phyloP scores from a whole-genome alignment of 108 stramenopile genomes.

The Cyclotella cryptica region DNA sequence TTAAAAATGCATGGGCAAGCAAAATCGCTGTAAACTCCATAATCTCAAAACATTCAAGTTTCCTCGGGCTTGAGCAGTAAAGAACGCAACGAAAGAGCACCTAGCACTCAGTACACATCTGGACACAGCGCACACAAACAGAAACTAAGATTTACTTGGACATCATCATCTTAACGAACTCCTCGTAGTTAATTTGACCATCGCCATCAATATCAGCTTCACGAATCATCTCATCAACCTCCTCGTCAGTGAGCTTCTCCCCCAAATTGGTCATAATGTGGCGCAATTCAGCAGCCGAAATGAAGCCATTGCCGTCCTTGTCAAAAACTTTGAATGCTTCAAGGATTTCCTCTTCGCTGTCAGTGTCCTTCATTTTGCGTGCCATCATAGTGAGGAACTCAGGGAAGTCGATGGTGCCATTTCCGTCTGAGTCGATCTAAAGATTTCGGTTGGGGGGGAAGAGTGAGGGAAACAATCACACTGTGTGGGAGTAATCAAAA shows the following conservation, averaged over 20 bases:
- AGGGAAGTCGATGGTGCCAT: slow-evolving; percentile 99
- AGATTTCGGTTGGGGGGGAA: slow-evolving; percentile 6
- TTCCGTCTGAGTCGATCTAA: slow-evolving; percentile 98
- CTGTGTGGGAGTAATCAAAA: background rate
- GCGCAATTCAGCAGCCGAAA: slow-evolving; percentile 99
- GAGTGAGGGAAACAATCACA: background rate
- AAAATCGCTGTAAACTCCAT: too few species aligned
- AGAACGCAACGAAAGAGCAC: background rate
- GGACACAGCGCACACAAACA: background rate
- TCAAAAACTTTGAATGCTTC: slow-evolving; percentile 99
- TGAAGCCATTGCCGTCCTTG: slow-evolving; percentile 99
- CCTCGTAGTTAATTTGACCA: slow-evolving; percentile 99
- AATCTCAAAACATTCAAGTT: too few species aligned
- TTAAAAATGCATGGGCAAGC: too few species aligned
- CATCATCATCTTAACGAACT: slow-evolving; percentile 99
- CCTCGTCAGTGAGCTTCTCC: slow-evolving; percentile 99
- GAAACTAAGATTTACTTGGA: slow-evolving; percentile 86
- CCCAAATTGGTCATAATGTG: slow-evolving; percentile 99
- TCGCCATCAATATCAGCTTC: slow-evolving; percentile 99
- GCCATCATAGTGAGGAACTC: slow-evolving; percentile 99
- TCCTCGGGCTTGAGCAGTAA: too few species aligned
- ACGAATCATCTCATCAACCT: slow-evolving; percentile 99
- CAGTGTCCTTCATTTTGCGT: slow-evolving; percentile 99
- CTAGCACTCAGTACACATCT: slow-evolving; percentile 3
- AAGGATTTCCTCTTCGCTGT: slow-evolving; percentile 99